These are phyloP conservation scores for Tylopilus vinaceipallidus DNA, from an alignment of 768 basidiomycete species.

Conservation along the genomic window DNA sequence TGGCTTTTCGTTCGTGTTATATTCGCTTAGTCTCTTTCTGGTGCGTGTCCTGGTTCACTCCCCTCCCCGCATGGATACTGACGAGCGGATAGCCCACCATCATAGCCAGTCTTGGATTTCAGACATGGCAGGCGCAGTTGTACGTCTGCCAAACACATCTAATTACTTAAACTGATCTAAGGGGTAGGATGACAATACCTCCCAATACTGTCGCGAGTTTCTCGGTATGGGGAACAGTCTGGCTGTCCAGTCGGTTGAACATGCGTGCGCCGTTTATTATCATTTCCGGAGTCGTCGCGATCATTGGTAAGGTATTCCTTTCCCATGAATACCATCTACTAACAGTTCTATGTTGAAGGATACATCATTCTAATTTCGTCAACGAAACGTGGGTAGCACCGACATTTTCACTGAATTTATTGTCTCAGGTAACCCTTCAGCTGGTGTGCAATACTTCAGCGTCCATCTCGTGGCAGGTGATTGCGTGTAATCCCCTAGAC, in stretches of 20 bases:
- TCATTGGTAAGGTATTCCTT: constrained; percentile 40
- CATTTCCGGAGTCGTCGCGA: constrained; percentile 44
- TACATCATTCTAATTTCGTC: constrained; percentile 56
- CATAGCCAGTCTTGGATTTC: constrained; percentile 54
- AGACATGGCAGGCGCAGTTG: constrained; percentile 62
- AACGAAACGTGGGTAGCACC: constrained; percentile 37
- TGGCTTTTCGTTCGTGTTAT: constrained; percentile 57
- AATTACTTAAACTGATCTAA: neutral
- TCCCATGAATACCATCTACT: neutral
- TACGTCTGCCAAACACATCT: constrained; percentile 23
- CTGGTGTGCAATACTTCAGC: constrained; percentile 55
- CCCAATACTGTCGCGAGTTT: constrained; percentile 52
- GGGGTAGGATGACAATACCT: constrained; percentile 51
- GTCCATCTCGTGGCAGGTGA: constrained; percentile 48
- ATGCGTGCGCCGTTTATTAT: constrained; percentile 54
- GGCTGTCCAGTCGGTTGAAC: constrained; percentile 47
- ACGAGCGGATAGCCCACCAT: constrained; percentile 49
- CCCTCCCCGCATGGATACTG: neutral
- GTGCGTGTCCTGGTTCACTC: constrained; percentile 17
- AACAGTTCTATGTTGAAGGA: constrained; percentile 32
- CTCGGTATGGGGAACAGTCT: constrained; percentile 50
- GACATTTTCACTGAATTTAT: neutral
- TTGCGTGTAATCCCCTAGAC: neutral
- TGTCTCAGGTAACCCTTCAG: constrained; percentile 23
- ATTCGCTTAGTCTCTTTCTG: constrained; percentile 59